Evolutionary conservation across 2,329 filamentous ascomycete genomes (phyloP), one percentile per base, ranked within the genome.

Genomic region (Nigrospora oryzae): DNA sequence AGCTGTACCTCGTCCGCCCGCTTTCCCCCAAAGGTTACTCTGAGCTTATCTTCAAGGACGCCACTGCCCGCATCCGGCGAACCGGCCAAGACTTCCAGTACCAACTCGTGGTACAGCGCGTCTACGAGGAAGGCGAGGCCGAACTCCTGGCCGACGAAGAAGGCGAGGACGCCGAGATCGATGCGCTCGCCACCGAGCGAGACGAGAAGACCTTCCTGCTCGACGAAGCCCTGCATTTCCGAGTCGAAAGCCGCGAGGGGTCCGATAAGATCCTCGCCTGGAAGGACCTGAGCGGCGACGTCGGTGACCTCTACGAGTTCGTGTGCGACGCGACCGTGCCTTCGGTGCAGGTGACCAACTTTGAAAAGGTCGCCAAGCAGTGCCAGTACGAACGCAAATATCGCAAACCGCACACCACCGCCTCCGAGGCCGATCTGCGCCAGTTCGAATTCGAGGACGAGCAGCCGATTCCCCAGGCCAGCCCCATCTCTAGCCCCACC

Each of bases 381-480:
- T 96, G 93, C 63, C 93, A 98, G 66, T 98, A 94, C 84, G 93
- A 98, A 70, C 81, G 91, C 59, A 97, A 95, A 65, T 94, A 93
- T 64, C 81, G 88, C 51, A 86, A 84, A 58, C 83, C 80, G 35
- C 79, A 88, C 55, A 82, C 88, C 38, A 84, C 82, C 40, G 93
- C 93, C 1, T 89, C 88, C 10, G 83, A 89, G 46, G 73, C 81
- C 49, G 89, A 98, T 51, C 75, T 97, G 5, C 67, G 79, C 49
- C 81, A 94, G 54, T 96, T 98, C 56, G 79, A 84, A 14, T 97
- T 96, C 60, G 67, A 77, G 50, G 69, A 75, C 58, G 76, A 80
- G 56, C 72, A 77, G 33, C 77, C 79, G 8, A 82, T 84, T 45
- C 81, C 81, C 2, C 77, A 76, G 33, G 80, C 81, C 2, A 84